These are phyloP conservation scores for Golubevia sp. DNA, from an alignment of 1,284 basidiomycete genomes.

Conservation along the genomic window DNA sequence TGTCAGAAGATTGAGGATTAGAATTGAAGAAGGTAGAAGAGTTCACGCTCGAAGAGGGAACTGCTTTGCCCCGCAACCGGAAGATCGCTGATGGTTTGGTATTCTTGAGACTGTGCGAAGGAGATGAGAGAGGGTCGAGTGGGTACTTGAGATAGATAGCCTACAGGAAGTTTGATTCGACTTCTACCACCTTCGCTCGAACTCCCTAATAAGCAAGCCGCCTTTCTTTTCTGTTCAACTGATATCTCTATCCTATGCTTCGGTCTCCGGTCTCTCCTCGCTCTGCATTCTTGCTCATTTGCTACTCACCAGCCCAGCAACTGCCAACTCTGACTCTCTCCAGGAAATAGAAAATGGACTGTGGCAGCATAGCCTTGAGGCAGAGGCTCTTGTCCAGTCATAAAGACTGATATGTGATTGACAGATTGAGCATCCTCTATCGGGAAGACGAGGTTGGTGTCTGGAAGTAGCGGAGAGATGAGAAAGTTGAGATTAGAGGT, in stretches of 20 bases:
- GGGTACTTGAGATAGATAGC: not conserved
- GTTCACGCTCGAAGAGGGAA: conserved; percentile 3
- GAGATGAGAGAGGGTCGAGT: not conserved
- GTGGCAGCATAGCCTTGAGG: conserved; percentile 50
- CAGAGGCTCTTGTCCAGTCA: conserved; percentile 52
- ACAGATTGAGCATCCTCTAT: conserved; percentile 39
- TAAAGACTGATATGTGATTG: conserved; percentile 53
- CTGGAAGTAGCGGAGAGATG: conserved; percentile 2
- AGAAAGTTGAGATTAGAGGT: too few relatives aligned
- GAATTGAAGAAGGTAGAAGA: not conserved
- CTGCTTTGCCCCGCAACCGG: conserved; percentile 17
- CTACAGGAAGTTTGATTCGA: too few relatives aligned
- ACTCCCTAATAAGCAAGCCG: too few relatives aligned
- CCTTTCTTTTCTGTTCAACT: too few relatives aligned
- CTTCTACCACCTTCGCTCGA: too few relatives aligned
- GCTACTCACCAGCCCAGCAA: conserved; percentile 39
- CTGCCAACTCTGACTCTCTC: conserved; percentile 27
- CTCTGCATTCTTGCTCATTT: not conserved
- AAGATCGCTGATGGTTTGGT: conserved; percentile 58
- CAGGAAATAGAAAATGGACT: conserved; percentile 51
- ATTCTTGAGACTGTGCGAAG: conserved; percentile 31
- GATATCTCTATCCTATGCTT: too few relatives aligned
- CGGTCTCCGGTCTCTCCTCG: too few relatives aligned
- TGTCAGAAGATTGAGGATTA: not conserved
- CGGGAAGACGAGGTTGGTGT: conserved; percentile 50